These are phyloP conservation scores for Capronia coronata DNA, from an alignment of 2,329 filamentous ascomycete species.

Conservation along the genomic window DNA sequence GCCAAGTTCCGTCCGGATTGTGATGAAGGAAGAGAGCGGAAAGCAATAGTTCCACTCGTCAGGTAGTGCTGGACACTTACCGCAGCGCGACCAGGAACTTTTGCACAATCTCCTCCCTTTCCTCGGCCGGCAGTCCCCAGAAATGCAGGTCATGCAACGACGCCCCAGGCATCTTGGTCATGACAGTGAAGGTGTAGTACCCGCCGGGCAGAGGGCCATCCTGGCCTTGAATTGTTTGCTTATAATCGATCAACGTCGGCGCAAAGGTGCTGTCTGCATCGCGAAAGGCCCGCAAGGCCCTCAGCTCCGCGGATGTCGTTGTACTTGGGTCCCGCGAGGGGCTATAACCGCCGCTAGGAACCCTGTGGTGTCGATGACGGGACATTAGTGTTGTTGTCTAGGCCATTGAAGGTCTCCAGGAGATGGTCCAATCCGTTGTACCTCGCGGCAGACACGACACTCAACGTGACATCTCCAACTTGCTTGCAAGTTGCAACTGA, in stretches of 20 bases:
- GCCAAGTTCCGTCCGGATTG: no score
- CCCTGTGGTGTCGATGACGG: not conserved
- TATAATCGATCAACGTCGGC: conserved; percentile 26
- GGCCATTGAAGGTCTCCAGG: no score
- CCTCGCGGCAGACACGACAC: no score
- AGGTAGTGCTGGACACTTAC: no score
- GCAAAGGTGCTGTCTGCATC: conserved; percentile 19
- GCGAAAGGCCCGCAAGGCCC: conserved; percentile 24
- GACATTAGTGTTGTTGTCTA: no score
- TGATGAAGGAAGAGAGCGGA: no score
- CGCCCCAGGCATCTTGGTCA: conserved; percentile 29
- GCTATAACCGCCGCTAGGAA: conserved; percentile 7
- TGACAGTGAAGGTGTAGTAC: conserved; percentile 28
- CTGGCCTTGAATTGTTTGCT: conserved; percentile 21
- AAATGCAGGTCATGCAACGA: conserved; percentile 24
- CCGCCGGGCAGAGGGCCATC: conserved; percentile 24
- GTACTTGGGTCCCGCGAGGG: conserved; percentile 22
- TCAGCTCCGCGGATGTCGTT: conserved; percentile 25
- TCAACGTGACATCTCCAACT: no score
- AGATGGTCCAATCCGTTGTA: no score
- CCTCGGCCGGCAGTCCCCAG: conserved; percentile 23
- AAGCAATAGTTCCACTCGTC: no score
- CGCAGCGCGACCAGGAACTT: conserved; percentile 19
- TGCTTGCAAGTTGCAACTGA: no score
- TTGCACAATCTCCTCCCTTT: conserved; percentile 15